Evolutionary conservation across 106 monocot genomes (phyloP).

Genomic region (Dendrobium officinale): DNA sequence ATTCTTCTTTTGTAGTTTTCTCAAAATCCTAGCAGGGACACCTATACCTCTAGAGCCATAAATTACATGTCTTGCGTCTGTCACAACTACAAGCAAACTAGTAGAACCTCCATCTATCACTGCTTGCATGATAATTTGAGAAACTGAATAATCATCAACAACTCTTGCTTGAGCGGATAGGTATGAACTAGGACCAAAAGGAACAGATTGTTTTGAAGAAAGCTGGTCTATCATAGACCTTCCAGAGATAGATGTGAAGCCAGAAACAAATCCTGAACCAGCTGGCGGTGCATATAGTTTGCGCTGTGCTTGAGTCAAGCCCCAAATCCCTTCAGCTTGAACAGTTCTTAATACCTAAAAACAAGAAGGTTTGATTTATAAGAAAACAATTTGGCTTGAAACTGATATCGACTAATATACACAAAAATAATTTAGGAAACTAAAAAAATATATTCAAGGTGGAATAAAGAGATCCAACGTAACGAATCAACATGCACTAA

Average conservation of each 20-base stretch:
- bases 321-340: conserved; percentile 84
- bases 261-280: conserved; percentile 90
- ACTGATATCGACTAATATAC: background rate
- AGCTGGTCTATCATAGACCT: conserved; percentile 52
- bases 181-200: conserved; percentile 77
- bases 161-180: conserved; percentile 79
- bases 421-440: background rate
- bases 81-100: conserved; percentile 79
- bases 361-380: conserved; percentile 1
- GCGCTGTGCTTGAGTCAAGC: conserved; percentile 68
- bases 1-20: conserved; percentile 81
- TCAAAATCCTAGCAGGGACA: conserved; percentile 85
- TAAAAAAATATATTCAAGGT: background rate
- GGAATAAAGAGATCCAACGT: too few species aligned
- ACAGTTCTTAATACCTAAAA: conserved; percentile 73
- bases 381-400: background rate
- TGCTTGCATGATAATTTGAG: conserved; percentile 64
- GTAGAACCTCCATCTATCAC: conserved; percentile 51
- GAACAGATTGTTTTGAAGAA: conserved; percentile 41
- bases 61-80: conserved; percentile 93
- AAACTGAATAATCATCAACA: conserved; percentile 91
- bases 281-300: conserved; percentile 83
- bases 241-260: conserved; percentile 59
- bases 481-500: background rate
- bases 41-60: conserved; percentile 92